Evolutionary conservation across 805 yeast genomes (phyloP), one percentile per base, ranked within the genome.

Genomic region (Candida odintsovae): DNA sequence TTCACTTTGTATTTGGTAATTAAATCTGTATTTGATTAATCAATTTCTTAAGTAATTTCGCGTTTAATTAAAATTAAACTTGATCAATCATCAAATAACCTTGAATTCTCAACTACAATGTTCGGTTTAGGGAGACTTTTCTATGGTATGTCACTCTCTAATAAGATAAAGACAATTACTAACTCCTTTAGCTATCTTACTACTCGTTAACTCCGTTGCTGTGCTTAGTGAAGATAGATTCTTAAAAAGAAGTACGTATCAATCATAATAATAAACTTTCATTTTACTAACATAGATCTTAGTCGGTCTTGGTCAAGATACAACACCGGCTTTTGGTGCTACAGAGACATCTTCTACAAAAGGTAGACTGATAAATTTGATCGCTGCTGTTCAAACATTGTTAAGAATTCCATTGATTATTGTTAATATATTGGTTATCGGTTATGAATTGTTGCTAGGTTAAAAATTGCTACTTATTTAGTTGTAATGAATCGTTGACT

Each of bases 221-320:
- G 83, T 86, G 31, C 73, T 86, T 44, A 84, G 85, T 61, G 95
- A 86, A 56, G 94, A 86, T 57, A 69, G 95, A 48, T 86, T 86
- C 57, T 69, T 86, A 49, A 81, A 82, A 56, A 71, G 95, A 66
- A 77, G 75, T 71, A 59, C 47, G 74, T 63, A 22, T 12, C 6
- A 19, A 28, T 9, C 22, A n/a, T 29, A 28, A 19, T 4, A 20
- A 28, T 28, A 35, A 42, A 9, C 18, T 31, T 7, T 13, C 19
- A 11, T 23, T 39, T 12, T 13, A 23, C 38, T 26, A 40, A 43
- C 51, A 31, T 43, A 38, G 49, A 53, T 49, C 50, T 9, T 16
- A 53, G 78, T 78, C 38, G 82, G 80, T 16, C 67, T 78, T 55
- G 67, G 72, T 3, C 66, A 68, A 41, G 63, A 65, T 16, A 52